Evolutionary conservation across 345 rosid genomes (phyloP), one percentile per base, ranked within the genome.

Genomic region (Gossypium turneri): DNA sequence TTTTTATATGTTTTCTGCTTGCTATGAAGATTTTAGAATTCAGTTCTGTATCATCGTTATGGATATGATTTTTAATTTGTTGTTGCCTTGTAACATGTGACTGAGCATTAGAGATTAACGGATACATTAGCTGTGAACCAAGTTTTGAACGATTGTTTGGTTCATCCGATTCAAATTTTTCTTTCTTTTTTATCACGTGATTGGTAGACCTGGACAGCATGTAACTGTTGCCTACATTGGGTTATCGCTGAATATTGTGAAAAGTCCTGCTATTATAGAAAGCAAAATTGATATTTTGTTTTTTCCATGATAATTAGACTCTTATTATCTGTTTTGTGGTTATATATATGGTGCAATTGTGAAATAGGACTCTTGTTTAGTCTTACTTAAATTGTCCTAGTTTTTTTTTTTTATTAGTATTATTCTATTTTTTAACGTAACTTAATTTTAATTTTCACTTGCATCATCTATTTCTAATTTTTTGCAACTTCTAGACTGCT

Each of bases 401-500:
- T 47, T 57, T 68, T 63, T 47, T 1, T 73, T 22, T 47, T 1
- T 73, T 22, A 19, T 56, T 56, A 19, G 12, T 20, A 22, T 38
- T 72, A 10, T 43, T 12, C 6, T 43, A 12, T 44, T 5, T 44
- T 66, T 17, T 53, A 2, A 25, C 66, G 11, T 24, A 52, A 59
- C 56, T 75, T 65, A 53, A 51, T 43, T 16, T 75, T 65, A 53
- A 51, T 51, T 20, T 64, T 52, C 20, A 55, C 20, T 22, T 20
- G 55, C 45, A 34, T 65, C 24, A 58, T 51, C 41, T 34, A 34
- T 34, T 34, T 34, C 41, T 34, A 34, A 34, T 69, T 64, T 77
- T 69, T 20, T 78, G 63, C 73, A 59, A 60, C 53, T 68, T 70
- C 41, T 25, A 17, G 76, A 57, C 64, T 64, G 71, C 72, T 13